Evolutionary conservation across 352 stramenopile genomes (phyloP), one percentile per base, ranked within the genome.

Genomic region (Blastocystis sp.): DNA sequence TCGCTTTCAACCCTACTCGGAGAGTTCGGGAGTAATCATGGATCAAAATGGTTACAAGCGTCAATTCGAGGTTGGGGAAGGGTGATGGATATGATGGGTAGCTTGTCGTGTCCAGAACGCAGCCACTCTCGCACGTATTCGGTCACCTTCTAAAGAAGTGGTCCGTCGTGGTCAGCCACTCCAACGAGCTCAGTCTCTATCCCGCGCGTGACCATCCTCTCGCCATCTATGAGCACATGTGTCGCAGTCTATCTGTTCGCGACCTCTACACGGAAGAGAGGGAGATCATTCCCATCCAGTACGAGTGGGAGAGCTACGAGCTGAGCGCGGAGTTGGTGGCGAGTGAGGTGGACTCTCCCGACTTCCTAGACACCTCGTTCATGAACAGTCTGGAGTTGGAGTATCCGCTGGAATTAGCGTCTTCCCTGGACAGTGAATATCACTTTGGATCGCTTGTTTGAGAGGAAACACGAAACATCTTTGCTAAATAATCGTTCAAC

Each of bases 401-500:
- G 21, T n/a, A n/a, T n/a, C n/a, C n/a, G n/a, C n/a, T n/a, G n/a
- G n/a, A n/a, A n/a, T n/a, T n/a, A n/a, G n/a, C n/a, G n/a, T n/a
- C n/a, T n/a, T n/a, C n/a, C n/a, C n/a, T n/a, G n/a, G n/a, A n/a
- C n/a, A n/a, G n/a, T n/a, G n/a, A n/a, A n/a, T n/a, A n/a, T n/a
- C n/a, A n/a, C n/a, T 59, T 59, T 14, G 51, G 32, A 32, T 59
- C 11, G 11, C 2, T 27, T 59, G 51, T 59, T 59, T 59, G 18
- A 32, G n/a, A 59, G 32, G 18, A 67, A 67, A 67, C 57, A 67
- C 24, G 32, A 4, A 7, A 67, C 21, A 67, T 11, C 11, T 67
- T 67, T 24, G 57, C 57, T 67, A 67, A 67, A 67, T 67, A 94
- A 69, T 88, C 79, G 38, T 89, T 67, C n/a, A 95, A 88, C 84